Evolutionary conservation across 2,329 filamentous ascomycete species (phyloP), one percentile per base, ranked within the genome.

Genomic region (Microdochium paspali): DNA sequence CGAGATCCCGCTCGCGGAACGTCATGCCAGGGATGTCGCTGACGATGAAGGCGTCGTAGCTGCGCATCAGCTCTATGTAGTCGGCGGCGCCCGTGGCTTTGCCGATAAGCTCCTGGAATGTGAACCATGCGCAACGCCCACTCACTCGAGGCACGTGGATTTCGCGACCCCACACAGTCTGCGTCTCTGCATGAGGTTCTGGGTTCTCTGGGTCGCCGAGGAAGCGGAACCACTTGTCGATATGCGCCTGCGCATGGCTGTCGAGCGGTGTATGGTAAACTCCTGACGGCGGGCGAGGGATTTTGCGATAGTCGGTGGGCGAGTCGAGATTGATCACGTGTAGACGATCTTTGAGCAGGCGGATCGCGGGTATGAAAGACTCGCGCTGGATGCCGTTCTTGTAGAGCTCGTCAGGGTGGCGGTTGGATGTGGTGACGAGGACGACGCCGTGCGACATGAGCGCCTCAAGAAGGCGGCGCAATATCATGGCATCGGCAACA

Each of bases 361-460:
- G 85, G 61, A 98, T 98, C 55, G 91, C 95, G 0, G 93, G 93
- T 45, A 98, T 79, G 63, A 98, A 98, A 6, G 88, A 95, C 56
- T 95, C 85, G 50, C 93, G 84, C 69, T 98, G 93, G 53, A 98
- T 91, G 48, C 93, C 93, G 63, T 98, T 98, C 67, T 93, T 95
- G 74, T 98, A 98, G 7, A 98, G 77, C 50, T 98, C 91, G 59
- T 94, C 84, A 0, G 93, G 93, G 57, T 96, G 90, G n/a, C 93
- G 79, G 66, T 98, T 98, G 7, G 89, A 95, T 0, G 93, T 98
- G 6, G 93, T 97, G 26, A 98, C 85, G 46, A 98, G 76, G 15
- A 97, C 90, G 2, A 95, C 90, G n/a, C 93, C 93, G 60, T 97
- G 90, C 3, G 87, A 87, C 90, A 97, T 96, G 47, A 98, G 78